Conservation (phyloP, 2,329 filamentous ascomycete genomes). For the Cercospora zeina region DNA sequence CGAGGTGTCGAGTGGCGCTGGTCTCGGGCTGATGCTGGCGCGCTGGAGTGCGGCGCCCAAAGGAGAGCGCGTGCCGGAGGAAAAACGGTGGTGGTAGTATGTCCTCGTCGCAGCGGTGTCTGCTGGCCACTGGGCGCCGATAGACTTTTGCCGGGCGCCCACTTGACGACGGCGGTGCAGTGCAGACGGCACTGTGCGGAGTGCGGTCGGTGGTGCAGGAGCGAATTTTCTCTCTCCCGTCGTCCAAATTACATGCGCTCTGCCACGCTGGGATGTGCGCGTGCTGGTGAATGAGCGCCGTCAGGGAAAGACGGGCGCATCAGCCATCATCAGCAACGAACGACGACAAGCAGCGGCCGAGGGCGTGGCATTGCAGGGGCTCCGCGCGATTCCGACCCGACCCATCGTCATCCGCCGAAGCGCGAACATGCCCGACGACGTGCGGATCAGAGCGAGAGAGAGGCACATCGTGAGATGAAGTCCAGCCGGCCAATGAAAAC, state of each 20-base stretch:
- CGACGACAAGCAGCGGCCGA: not conserved
- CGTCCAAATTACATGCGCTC: no score
- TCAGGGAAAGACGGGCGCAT: not conserved
- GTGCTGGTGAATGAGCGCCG: not conserved
- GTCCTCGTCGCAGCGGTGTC: no score
- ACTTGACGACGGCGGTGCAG: no score
- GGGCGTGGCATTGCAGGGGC: conserved; percentile 1
- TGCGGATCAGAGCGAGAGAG: not conserved
- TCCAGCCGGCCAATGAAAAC: not conserved
- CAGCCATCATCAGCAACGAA: not conserved
- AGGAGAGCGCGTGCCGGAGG: not conserved
- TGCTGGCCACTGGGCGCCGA: no score
- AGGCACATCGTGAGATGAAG: not conserved
- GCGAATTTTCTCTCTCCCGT: no score
- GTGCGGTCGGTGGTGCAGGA: no score
- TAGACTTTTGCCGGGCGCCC: no score
- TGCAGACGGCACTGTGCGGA: no score
- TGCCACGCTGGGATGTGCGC: not conserved
- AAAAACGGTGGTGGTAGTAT: not conserved
- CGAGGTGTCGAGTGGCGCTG: not conserved
- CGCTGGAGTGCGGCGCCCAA: not conserved
- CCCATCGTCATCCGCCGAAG: not conserved
- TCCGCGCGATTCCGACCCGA: not conserved
- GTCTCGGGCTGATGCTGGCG: not conserved
- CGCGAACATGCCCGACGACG: not conserved